Percentiles rank a stretch among this genome's conserved stretches.
phyloP scores from a whole-genome alignment of 495 filamentous ascomycete species.

The Penicillium pulvis region DNA sequence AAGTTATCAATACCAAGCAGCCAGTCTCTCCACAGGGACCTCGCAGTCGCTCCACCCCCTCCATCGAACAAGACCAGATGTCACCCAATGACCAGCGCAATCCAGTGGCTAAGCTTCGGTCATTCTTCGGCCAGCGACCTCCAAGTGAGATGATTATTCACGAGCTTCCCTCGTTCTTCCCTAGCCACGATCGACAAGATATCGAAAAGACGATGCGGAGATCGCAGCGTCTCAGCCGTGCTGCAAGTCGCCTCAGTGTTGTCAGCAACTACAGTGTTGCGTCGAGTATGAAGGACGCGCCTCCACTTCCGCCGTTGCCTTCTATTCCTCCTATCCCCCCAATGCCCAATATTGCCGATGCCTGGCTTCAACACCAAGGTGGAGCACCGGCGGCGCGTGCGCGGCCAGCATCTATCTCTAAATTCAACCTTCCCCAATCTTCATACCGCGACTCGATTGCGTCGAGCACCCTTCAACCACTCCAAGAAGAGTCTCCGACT shows the following conservation, averaged over 20 bases:
- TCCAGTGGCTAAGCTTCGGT: slow-evolving; percentile 60
- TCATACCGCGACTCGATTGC: slow-evolving; percentile 83
- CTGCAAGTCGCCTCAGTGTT: slow-evolving; percentile 88
- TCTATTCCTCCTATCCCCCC: slow-evolving; percentile 80
- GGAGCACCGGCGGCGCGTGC: slow-evolving; percentile 42
- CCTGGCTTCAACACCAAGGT: slow-evolving; percentile 73
- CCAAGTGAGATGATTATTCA: slow-evolving; percentile 97
- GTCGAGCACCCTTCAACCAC: slow-evolving; percentile 81
- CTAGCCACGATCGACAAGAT: slow-evolving; percentile 86
- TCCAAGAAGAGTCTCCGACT: slow-evolving; percentile 89
- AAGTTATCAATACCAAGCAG: slow-evolving; percentile 66
- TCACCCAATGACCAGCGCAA: slow-evolving; percentile 47
- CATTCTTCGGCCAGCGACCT: slow-evolving; percentile 87
- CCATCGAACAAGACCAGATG: slow-evolving; percentile 51
- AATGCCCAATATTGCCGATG: slow-evolving; percentile 94
- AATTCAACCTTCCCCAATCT: slow-evolving; percentile 57
- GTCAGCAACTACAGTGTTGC: slow-evolving; percentile 92
- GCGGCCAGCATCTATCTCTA: slow-evolving; percentile 65
- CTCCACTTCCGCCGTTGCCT: slow-evolving; percentile 30
- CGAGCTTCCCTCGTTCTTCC: slow-evolving; percentile 95
- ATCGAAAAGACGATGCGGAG: slow-evolving; percentile 92
- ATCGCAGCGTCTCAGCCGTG: slow-evolving; percentile 85
- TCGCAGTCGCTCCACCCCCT: slow-evolving; percentile 58
- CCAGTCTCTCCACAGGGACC: slow-evolving; percentile 75
- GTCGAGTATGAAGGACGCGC: slow-evolving; percentile 77